Evolutionary conservation across 805 yeast genomes (phyloP), one percentile per base, ranked within the genome.

Genomic region (Schizosaccharomyces octosporus): DNA sequence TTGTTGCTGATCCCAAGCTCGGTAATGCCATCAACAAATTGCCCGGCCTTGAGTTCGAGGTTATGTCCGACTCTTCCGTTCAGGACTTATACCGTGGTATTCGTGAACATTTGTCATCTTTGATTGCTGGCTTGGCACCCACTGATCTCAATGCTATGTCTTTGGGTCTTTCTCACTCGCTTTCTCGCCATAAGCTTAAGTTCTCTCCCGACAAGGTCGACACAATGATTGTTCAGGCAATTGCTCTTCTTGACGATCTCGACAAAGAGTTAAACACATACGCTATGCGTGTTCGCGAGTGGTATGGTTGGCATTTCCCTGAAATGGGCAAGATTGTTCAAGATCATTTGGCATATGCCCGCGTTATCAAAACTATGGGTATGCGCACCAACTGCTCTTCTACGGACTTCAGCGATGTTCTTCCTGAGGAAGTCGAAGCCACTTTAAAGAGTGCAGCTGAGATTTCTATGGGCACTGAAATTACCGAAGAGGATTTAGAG

Each of bases 301-400:
- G 98, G 98, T 93, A 93, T 76, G 98, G 98, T 66, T 93, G 98
- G 98, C 98, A 93, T 75, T 93, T 93, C 83, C 98, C 98, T 48
- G 98, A 93, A 75, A 81, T 93, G 81, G 96, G 97, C 69, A 93
- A 93, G 80, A 87, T 90, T 73, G 85, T 93, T 68, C 82, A 84
- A 67, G 98, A 90, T 75, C 89, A 95, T 66, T 90, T 87, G 68
- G 97, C 97, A 59, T 90, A 82, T 73, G 97, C 97, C 64, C 84
- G 94, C 77, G 85, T 88, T 67, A 86, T 93, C 71, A 80, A 88
- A 74, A 78, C 83, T 68, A 88, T 93, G 96, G 97, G 97, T 67
- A 76, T 86, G 68, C 82, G 98, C 78, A 79, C 95, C 62, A 87
- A 86, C 69, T 95, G 95, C 67, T 75, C 87, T 59, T 90, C 83